Conservation (phyloP, 2,329 filamentous ascomycete genomes). For the Daldinia sp. region DNA sequence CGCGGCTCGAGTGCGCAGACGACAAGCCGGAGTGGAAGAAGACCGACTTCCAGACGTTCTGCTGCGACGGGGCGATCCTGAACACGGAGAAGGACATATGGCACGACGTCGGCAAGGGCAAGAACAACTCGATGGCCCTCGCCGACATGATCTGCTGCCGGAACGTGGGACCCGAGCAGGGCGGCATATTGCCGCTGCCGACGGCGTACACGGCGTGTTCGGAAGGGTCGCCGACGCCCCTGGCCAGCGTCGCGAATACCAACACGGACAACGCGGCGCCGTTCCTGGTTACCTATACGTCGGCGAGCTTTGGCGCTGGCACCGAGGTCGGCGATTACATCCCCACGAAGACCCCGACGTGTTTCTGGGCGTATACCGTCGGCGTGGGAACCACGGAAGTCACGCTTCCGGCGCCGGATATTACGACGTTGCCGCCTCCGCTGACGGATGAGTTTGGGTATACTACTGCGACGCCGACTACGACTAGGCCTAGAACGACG, state of each 20-base stretch:
- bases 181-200: constrained; percentile 17
- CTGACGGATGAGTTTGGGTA: constrained; percentile 23
- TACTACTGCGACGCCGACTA: constrained; percentile 2
- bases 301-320: constrained; percentile 27
- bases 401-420: constrained; percentile 32
- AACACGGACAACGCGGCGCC: constrained; percentile 34
- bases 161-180: constrained; percentile 9
- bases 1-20: constrained; percentile 29
- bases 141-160: constrained; percentile 40
- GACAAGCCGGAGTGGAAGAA: constrained; percentile 10
- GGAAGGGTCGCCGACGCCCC: constrained; percentile 31
- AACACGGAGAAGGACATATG: constrained; percentile 27
- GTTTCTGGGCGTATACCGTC: constrained; percentile 35
- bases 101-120: not conserved
- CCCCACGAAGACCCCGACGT: constrained; percentile 27
- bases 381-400: constrained; percentile 17
- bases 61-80: constrained; percentile 37
- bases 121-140: constrained; percentile 11
- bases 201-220: constrained; percentile 26
- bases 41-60: constrained; percentile 40
- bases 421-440: constrained; percentile 21
- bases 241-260: constrained; percentile 35
- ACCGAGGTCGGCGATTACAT: constrained; percentile 30
- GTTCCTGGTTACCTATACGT: constrained; percentile 34
- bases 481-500: not conserved